Base-by-base conservation (phyloP, 345 rosid species). In the Mangifera indica region DNA sequence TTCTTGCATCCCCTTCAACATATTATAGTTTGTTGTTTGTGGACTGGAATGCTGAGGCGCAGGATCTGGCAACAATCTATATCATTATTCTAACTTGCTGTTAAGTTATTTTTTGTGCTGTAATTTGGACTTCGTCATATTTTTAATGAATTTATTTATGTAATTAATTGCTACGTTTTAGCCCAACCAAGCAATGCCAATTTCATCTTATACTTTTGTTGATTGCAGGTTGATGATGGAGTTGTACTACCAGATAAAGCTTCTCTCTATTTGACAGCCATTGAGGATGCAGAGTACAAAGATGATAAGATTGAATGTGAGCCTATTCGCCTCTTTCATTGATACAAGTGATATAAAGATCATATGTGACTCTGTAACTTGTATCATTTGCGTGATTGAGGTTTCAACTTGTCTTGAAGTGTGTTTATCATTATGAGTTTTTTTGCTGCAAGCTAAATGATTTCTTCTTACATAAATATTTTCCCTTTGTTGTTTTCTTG, bases 241-340 rank as follows among this genome's bases (percentile, higher is more conserved):
- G 53, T 91, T 76, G 89, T 95, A 69, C 84, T 92, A 48, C 99
- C 99, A 63, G 98, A 95, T 80, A 89, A 86, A 84, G 96, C 99
- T 67, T 92, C 97, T 46, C 91, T 95, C 25, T 82, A 77, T 81
- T 79, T 95, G 83, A 91, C 98, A 62, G 97, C 98, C 52, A 92
- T 95, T 53, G 98, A 95, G 78, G 99, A 95, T 82, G 96, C 98
- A 2, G 97, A 91, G 44, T 95, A 92, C 82, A 95, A 95, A 82
- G 97, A 92, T 4, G 93, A 91, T 76, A 95, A 95, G 82, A 95
- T 95, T 32, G 98, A 91, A 84, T 95, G 99, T 95, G 79, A 85
- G 92, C 57, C 32, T 48, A 37, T 62, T 52, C 32, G 14, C 15
- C 60, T 67, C 45, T 54, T 75, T 37, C 17, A 0, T 46, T 37